Conservation (phyloP, 495 filamentous ascomycete species). For the Hypoxylon crocopeplum region DNA sequence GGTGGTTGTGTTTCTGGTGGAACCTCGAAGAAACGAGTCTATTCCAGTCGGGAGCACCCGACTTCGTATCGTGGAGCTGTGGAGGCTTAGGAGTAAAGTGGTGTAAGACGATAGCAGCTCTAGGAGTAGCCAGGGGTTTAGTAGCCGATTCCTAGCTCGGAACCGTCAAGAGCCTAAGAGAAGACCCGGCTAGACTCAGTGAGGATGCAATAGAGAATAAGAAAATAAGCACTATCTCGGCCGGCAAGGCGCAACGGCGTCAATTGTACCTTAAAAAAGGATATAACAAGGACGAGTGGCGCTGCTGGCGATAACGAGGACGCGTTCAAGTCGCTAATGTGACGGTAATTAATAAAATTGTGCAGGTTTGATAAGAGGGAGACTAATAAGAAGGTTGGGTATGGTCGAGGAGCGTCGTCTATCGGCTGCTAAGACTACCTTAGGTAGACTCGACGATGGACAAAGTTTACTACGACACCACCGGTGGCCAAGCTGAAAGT, state of each 20-base stretch:
- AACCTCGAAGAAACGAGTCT: constrained; percentile 14
- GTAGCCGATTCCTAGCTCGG: constrained; percentile 10
- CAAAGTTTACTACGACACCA: constrained; percentile 17
- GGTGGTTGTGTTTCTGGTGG: constrained; percentile 12
- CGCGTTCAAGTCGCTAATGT: constrained; percentile 22
- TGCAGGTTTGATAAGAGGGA: constrained; percentile 8
- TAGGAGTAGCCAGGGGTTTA: neutral
- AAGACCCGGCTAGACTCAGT: constrained; percentile 1
- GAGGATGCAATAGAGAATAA: neutral
- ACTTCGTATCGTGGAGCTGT: constrained; percentile 23
- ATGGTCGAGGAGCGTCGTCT: constrained; percentile 17
- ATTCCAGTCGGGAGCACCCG: constrained; percentile 22
- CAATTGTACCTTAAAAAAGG: constrained; percentile 3
- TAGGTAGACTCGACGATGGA: constrained; percentile 26
- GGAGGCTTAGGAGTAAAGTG: constrained; percentile 9
- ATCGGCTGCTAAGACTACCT: constrained; percentile 19
- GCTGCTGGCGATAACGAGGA: constrained; percentile 11
- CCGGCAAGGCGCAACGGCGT: constrained; percentile 2
- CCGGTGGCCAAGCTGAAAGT: constrained; percentile 15
- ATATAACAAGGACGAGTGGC: constrained; percentile 3
- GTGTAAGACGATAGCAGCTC: constrained; percentile 12
- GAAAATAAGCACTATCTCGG: constrained; percentile 9
- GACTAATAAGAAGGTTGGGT: constrained; percentile 4
- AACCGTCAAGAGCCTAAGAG: constrained; percentile 23
- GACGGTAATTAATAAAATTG: constrained; percentile 29